Evolutionary conservation across 306 rosid species (phyloP), one percentile per base, ranked within the genome.

Genomic region (Mimosa bimucronata): DNA sequence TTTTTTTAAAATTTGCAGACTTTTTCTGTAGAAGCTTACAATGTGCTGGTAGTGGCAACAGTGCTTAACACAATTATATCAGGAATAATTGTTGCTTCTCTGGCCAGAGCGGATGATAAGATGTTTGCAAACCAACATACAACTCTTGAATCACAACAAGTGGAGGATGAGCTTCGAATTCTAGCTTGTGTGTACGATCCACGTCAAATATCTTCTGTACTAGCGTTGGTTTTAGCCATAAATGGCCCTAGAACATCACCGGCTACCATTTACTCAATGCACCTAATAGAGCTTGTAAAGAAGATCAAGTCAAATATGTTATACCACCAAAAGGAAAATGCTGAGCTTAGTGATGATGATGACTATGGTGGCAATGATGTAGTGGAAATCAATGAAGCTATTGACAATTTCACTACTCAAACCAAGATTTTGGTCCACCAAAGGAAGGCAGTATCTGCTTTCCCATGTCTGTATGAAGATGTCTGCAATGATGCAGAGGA

Each of bases 281-380:
- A 95, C 75, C 87, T 95, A 6, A 89, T 95, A 58, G 98, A 95
- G 85, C 92, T 92, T 13, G 85, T 87, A 28, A 84, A 81, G 66
- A 93, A 88, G 48, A 87, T 90, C 19, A 86, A 88, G 68, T 77
- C 90, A 38, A 92, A 89, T 45, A 26, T 89, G 60, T 86, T 92
- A 5, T 95, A 81, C 78, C 98, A 95, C 53, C 96, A 95, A 80
- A 91, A 90, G 1, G 97, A 90, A 79, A 85, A 77, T 0, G 81
- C 85, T 0, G 98, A 93, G 18, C 53, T 91, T 26, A 92, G 97
- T 8, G 97, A 91, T 3, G 98, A 92, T 5, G 92, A 91, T 0
- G 98, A 95, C 65, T 91, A 90, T n/a, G 98, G 98, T 0, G 95
- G 96, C 11, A 91, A 95, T 16, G 98, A 95, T 44, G 91, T 86